These are phyloP conservation scores for Nothophoma quercina DNA, from an alignment of 2,329 filamentous ascomycete genomes.

Conservation along the genomic window DNA sequence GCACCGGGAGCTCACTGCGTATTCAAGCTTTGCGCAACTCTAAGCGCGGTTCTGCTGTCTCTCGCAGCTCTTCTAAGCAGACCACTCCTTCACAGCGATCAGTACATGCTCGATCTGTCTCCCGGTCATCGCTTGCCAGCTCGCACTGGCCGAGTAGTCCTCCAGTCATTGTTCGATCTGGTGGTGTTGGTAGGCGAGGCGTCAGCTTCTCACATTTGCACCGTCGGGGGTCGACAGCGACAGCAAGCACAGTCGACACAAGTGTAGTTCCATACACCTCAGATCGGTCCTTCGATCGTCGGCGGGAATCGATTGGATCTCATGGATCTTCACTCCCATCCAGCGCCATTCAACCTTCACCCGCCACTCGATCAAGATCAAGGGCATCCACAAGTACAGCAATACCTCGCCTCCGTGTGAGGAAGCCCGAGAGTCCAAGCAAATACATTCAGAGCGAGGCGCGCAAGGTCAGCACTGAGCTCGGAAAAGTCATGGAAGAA, in stretches of 20 bases:
- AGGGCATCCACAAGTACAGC: conserved; percentile 33
- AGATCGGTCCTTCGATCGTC: conserved; percentile 38
- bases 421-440: conserved; percentile 55
- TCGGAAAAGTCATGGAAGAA: conserved; percentile 90
- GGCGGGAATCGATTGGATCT: conserved; percentile 31
- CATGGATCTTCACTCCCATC: conserved; percentile 33
- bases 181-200: conserved; percentile 64
- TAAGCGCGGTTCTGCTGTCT: conserved; percentile 39
- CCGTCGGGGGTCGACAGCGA: conserved; percentile 54
- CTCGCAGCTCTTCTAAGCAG: conserved; percentile 43
- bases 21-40: conserved; percentile 50
- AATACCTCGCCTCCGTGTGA: conserved; percentile 38
- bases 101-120: conserved; percentile 35
- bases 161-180: conserved; percentile 57
- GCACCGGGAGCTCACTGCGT: conserved; percentile 53
- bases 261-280: conserved; percentile 38
- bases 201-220: conserved; percentile 68
- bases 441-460: conserved; percentile 77
- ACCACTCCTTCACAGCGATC: conserved; percentile 41
- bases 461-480: conserved; percentile 80
- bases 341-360: conserved; percentile 26
- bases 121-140: conserved; percentile 55
- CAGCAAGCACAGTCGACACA: conserved; percentile 45
- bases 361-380: conserved; percentile 41
- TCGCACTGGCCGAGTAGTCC: conserved; percentile 58